Evolutionary conservation across 2,329 filamentous ascomycete genomes (phyloP).

Genomic region (Pyrenophora tritici-repentis): DNA sequence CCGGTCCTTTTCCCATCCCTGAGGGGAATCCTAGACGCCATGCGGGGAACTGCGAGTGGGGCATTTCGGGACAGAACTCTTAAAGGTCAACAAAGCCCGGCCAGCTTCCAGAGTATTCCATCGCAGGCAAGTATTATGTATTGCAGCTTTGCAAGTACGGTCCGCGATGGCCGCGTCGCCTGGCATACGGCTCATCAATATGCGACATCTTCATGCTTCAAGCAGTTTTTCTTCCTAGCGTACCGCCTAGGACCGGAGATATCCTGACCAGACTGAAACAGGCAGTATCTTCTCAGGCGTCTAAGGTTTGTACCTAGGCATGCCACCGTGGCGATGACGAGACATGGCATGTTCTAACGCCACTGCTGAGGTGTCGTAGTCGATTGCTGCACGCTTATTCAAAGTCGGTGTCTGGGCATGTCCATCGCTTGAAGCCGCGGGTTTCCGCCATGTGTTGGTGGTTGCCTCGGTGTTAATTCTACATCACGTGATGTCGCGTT

Average conservation of each 20-base stretch:
- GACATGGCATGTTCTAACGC: conserved; percentile 3
- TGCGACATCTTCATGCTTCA: neutral
- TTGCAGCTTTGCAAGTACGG: too few relatives aligned
- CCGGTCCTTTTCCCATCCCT: neutral
- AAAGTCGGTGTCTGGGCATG: conserved; percentile 11
- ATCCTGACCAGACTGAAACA: neutral
- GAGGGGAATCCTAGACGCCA: neutral
- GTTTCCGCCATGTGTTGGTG: conserved; percentile 8
- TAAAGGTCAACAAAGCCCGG: too few relatives aligned
- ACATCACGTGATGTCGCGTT: conserved; percentile 19
- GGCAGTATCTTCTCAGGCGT: neutral
- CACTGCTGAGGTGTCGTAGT: neutral
- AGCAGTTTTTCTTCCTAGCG: neutral
- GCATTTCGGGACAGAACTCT: neutral
- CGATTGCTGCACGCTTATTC: conserved; percentile 9
- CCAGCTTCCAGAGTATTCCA: too few relatives aligned
- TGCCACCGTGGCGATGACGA: conserved; percentile 1
- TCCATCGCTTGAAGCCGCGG: conserved; percentile 6
- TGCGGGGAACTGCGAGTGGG: conserved; percentile 12
- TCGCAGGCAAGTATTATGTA: too few relatives aligned
- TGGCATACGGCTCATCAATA: too few relatives aligned
- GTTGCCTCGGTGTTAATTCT: conserved; percentile 7
- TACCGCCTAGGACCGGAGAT: neutral
- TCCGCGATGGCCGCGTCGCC: too few relatives aligned
- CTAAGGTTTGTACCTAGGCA: neutral